phyloP scores from a whole-genome alignment of 1,139 yeast genomes.

The Diutina siamensis region DNA sequence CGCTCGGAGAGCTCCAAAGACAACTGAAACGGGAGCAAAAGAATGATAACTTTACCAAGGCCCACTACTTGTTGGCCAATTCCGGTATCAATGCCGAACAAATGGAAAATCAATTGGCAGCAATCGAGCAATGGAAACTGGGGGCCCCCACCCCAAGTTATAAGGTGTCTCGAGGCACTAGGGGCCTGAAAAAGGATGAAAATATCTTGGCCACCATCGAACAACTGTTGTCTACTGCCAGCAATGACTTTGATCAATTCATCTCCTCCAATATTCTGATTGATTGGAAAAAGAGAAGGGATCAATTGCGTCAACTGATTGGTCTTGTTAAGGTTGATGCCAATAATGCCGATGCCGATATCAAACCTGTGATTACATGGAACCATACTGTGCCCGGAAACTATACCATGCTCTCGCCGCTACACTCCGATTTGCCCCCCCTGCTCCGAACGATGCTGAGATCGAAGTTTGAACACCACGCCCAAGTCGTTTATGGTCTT shows the following conservation, averaged over 20 bases:
- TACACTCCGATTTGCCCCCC: slow-evolving; percentile 9
- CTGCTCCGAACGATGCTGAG: slow-evolving; percentile 11
- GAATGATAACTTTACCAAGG: slow-evolving; percentile 50
- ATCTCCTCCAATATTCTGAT: slow-evolving; percentile 61
- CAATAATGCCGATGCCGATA: neutral
- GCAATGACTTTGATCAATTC: slow-evolving; percentile 72
- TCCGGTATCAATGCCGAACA: slow-evolving; percentile 87
- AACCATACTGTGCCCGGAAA: slow-evolving; percentile 26
- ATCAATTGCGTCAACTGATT: slow-evolving; percentile 57
- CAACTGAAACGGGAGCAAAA: slow-evolving; percentile 47
- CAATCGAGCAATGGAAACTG: slow-evolving; percentile 18
- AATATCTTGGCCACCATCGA: slow-evolving; percentile 77
- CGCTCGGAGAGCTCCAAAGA: slow-evolving; percentile 66
- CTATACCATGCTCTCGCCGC: slow-evolving; percentile 26
- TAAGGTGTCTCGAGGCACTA: slow-evolving; percentile 7
- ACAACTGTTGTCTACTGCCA: slow-evolving; percentile 61
- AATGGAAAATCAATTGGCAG: slow-evolving; percentile 54
- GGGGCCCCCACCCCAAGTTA: neutral
- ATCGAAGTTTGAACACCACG: slow-evolving; percentile 63
- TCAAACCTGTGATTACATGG: slow-evolving; percentile 17
- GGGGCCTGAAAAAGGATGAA: slow-evolving; percentile 66
- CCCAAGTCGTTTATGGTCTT: slow-evolving; percentile 56
- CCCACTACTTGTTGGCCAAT: slow-evolving; percentile 82
- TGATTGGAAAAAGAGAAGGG: slow-evolving; percentile 77
- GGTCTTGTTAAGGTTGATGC: slow-evolving; percentile 25